Base-by-base conservation (phyloP, 176 grass and related monocot genomes). In the Lolium multiflorum region DNA sequence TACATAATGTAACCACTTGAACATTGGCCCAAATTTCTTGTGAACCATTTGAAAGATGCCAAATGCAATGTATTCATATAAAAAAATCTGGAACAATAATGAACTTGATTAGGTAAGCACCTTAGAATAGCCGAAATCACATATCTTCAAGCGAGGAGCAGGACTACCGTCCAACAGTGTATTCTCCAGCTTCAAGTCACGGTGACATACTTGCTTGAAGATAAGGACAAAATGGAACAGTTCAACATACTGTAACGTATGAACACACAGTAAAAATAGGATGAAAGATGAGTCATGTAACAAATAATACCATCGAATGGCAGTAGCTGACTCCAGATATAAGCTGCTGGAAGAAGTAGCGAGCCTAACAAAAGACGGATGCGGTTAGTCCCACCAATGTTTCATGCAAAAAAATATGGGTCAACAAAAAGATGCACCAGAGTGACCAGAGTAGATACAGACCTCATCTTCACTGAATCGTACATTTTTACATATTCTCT, bases 201-300 rank as follows among this genome's bases (percentile, higher is more conserved):
- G 96, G 90, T 98, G 96, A 63, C 96, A 98, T 88, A 98, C 93
- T 98, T 98, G 93, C 96, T 98, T 92, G 78, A 94, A 74, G 88
- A 96, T 79, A 93, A 87, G 72, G 44, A 79, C 9, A 24, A 88
- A 87, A 82, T 28, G 21, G 10, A 69, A 68, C 31, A 81, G 18
- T 46, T 76, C 72, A 91, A 71, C 46, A 79, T 22, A 85, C 54
- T 70, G 83, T 15, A 57, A 74, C 18, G 15, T 35, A 56, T 43
- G 49, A 81, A 48, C 24, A 78, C 67, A 60, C 7, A 85, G 61
- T 85, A 81, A 77, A 13, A 58, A 80, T 87, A 24, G 41, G 66
- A 79, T 74, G 54, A 10, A 83, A 62, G 49, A 78, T 59, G 88
- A 52, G 51, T 59, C 59, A 11, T 81, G 11, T 13, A 84, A 81